Percentiles rank a stretch among this genome's conserved stretches.
Evolutionary conservation across 352 stramenopile genomes (phyloP).

Genomic region (Phytopythium helicoides): DNA sequence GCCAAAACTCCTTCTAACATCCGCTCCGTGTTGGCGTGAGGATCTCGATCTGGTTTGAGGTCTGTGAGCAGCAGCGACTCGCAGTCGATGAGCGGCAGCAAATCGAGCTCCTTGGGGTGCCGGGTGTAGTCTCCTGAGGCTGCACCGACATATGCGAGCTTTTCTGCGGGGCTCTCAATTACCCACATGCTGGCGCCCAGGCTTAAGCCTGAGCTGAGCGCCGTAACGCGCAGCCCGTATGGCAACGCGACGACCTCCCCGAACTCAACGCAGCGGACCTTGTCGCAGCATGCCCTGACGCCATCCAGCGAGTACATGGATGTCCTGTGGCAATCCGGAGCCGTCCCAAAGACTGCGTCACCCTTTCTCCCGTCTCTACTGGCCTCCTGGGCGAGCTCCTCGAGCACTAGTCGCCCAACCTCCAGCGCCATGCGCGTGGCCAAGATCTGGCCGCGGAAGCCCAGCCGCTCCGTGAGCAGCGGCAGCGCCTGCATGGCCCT

Average conservation of each 20-base stretch:
- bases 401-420: slow-evolving; percentile 67
- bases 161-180: slow-evolving; percentile 63
- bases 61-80: slow-evolving; percentile 79
- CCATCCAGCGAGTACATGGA: slow-evolving; percentile 46
- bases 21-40: slow-evolving; percentile 63
- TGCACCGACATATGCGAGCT: slow-evolving; percentile 69
- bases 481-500: slow-evolving; percentile 66
- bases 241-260: slow-evolving; percentile 47
- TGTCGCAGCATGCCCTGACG: slow-evolving; percentile 38
- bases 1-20: slow-evolving; percentile 70
- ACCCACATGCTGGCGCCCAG: slow-evolving; percentile 74
- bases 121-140: slow-evolving; percentile 82
- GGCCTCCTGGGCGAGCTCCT: slow-evolving; percentile 45
- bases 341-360: slow-evolving; percentile 21
- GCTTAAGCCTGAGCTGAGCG: slow-evolving; percentile 72
- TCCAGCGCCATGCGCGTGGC: slow-evolving; percentile 67
- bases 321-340: background rate
- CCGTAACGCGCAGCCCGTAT: slow-evolving; percentile 72
- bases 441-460: slow-evolving; percentile 73
- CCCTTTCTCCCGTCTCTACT: background rate
- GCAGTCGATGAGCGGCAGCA: slow-evolving; percentile 70
- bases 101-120: slow-evolving; percentile 79
- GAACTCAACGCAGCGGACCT: slow-evolving; percentile 58
- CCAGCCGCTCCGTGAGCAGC: slow-evolving; percentile 67
- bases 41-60: slow-evolving; percentile 70